Percentiles rank a stretch among this genome's conserved stretches.
Evolutionary conservation across 768 basidiomycete species (phyloP).

Genomic region (Mycena belliarum): DNA sequence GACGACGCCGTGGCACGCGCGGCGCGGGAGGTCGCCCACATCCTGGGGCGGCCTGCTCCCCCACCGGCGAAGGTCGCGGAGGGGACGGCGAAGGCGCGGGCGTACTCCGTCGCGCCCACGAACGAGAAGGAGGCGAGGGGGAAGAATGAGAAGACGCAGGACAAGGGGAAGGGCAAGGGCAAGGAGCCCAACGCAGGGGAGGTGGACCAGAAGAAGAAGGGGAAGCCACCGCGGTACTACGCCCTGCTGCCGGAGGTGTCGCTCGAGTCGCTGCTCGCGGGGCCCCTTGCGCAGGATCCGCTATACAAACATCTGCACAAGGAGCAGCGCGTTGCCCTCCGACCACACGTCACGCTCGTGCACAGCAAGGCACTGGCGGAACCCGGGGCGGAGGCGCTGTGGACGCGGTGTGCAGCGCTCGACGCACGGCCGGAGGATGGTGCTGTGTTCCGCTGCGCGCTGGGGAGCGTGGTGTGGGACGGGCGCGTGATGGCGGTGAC

Average conservation of each 20-base stretch:
- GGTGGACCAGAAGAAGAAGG: slow-evolving; percentile 32
- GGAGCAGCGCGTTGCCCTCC: slow-evolving; percentile 47
- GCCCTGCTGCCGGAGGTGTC: slow-evolving; percentile 77
- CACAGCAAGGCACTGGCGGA: slow-evolving; percentile 53
- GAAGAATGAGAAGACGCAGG: slow-evolving; percentile 33
- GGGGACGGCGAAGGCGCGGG: slow-evolving; percentile 48
- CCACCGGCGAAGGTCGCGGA: slow-evolving; percentile 54
- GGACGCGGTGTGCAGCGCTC: slow-evolving; percentile 53
- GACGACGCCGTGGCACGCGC: slow-evolving; percentile 58
- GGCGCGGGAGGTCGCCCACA: slow-evolving; percentile 54
- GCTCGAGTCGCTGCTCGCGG: slow-evolving; percentile 52
- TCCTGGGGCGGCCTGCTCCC: slow-evolving; percentile 57
- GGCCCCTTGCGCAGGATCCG: slow-evolving; percentile 40
- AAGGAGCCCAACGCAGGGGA: slow-evolving; percentile 29
- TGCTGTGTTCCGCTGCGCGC: slow-evolving; percentile 54
- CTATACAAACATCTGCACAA: slow-evolving; percentile 53
- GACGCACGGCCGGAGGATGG: slow-evolving; percentile 16
- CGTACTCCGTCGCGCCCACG: slow-evolving; percentile 31
- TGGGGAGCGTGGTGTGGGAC: slow-evolving; percentile 74
- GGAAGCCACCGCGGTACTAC: slow-evolving; percentile 63
- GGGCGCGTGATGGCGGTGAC: slow-evolving; percentile 78
- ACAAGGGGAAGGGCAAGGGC: slow-evolving; percentile 42
- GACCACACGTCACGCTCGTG: slow-evolving; percentile 87
- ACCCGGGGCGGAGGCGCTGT: slow-evolving; percentile 29
- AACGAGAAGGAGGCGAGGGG: slow-evolving; percentile 34